A percentile compares a stretch with the other conserved stretches of the same genome.
phyloP scores from a whole-genome alignment of 2,329 filamentous ascomycete genomes.

The Neoarthrinium moseri region DNA sequence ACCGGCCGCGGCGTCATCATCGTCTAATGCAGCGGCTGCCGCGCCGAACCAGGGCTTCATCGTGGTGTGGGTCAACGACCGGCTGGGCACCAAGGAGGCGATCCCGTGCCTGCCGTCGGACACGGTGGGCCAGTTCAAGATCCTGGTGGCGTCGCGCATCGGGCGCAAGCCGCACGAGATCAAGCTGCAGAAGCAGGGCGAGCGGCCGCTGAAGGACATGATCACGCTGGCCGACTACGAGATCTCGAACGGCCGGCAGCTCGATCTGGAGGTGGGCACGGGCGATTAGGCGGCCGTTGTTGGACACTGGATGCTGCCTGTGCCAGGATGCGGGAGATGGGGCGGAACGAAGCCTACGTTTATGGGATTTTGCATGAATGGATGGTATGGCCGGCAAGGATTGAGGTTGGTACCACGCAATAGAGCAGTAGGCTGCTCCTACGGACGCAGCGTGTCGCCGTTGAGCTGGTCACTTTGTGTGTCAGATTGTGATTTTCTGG shows the following conservation, averaged over 20 bases:
- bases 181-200: constrained; percentile 85
- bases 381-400: too few relatives aligned
- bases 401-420: too few relatives aligned
- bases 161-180: constrained; percentile 90
- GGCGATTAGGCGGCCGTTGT: constrained; percentile 45
- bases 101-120: constrained; percentile 88
- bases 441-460: too few relatives aligned
- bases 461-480: too few relatives aligned
- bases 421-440: too few relatives aligned
- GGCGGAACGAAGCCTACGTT: too few relatives aligned
- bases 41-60: constrained; percentile 77
- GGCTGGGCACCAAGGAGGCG: constrained; percentile 91
- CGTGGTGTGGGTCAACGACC: constrained; percentile 88
- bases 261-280: constrained; percentile 62
- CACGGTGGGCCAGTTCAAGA: constrained; percentile 82
- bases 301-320: too few relatives aligned
- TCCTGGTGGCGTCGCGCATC: constrained; percentile 85
- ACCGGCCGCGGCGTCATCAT: too few relatives aligned
- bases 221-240: constrained; percentile 88
- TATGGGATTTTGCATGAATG: too few relatives aligned
- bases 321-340: too few relatives aligned
- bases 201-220: constrained; percentile 90
- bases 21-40: constrained; percentile 25
- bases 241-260: constrained; percentile 83
- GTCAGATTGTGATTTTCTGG: too few relatives aligned